phyloP scores from a whole-genome alignment of 1,139 yeast genomes.

The Yamadazyma friedrichii region DNA sequence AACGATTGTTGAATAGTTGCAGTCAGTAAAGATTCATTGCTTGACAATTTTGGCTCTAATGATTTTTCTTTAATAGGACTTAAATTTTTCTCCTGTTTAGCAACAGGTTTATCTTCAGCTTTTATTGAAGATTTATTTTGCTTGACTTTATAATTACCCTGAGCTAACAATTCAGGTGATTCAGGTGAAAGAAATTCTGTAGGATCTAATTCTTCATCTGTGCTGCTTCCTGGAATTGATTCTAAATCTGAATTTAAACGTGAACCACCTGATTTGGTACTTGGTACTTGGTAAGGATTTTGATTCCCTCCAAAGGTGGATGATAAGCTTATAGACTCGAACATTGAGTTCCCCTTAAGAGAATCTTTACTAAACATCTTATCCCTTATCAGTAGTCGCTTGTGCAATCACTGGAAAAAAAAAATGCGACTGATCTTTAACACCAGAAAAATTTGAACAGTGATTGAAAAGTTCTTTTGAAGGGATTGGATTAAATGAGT shows the following conservation, averaged over 20 bases:
- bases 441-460: not conserved
- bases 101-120: not conserved
- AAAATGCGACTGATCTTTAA: not conserved
- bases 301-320: conserved; percentile 13
- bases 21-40: conserved; percentile 13
- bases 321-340: conserved; percentile 19
- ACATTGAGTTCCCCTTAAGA: conserved; percentile 9
- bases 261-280: not conserved
- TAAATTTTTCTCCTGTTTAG: not conserved
- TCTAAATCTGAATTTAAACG: conserved; percentile 10
- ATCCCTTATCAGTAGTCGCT: conserved; percentile 1
- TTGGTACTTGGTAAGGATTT: not conserved
- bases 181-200: conserved; percentile 27
- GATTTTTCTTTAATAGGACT: not conserved
- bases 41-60: not conserved
- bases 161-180: conserved; percentile 10
- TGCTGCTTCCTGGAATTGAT: conserved; percentile 19
- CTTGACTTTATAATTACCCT: not conserved
- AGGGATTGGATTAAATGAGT: not conserved
- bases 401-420: not conserved
- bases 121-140: not conserved
- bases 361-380: conserved; percentile 5
- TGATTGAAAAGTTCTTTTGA: not conserved
- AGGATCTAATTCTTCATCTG: conserved; percentile 32
- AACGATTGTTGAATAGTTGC: conserved; percentile 9